Conservation (phyloP, 306 rosid genomes). For the Dryas octopetala region DNA sequence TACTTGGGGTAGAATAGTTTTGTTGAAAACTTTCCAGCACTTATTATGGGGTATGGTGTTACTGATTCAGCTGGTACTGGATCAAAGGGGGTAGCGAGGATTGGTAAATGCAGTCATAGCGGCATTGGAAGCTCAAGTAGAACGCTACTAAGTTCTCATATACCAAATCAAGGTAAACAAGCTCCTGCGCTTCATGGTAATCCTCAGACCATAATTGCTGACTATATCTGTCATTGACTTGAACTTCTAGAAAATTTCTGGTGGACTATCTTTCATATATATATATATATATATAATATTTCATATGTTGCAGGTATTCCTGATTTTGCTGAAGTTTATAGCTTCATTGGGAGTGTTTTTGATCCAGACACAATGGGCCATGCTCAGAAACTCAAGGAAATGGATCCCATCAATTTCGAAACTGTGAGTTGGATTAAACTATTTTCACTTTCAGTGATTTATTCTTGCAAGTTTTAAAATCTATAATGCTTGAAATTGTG, state of each 20-base stretch:
- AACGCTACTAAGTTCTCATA: slow-evolving; percentile 38
- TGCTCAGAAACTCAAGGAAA: slow-evolving; percentile 81
- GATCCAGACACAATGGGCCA: slow-evolving; percentile 79
- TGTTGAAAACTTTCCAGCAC: slow-evolving; percentile 47
- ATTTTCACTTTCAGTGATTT: slow-evolving; percentile 16
- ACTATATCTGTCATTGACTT: neutral
- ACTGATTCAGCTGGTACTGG: slow-evolving; percentile 87
- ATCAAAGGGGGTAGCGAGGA: slow-evolving; percentile 57
- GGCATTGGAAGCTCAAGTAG: slow-evolving; percentile 52
- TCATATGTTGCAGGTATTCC: slow-evolving; percentile 62
- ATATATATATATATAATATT: neutral
- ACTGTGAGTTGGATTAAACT: slow-evolving; percentile 61
- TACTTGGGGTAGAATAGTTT: slow-evolving; percentile 16
- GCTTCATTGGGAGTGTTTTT: slow-evolving; percentile 90
- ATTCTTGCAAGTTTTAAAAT: neutral
- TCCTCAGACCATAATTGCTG: neutral
- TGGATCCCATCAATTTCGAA: slow-evolving; percentile 95
- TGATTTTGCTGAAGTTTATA: slow-evolving; percentile 83
- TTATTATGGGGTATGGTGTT: slow-evolving; percentile 40
- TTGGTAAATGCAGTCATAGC: slow-evolving; percentile 40
- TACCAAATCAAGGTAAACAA: slow-evolving; percentile 55
- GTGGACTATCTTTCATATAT: slow-evolving; percentile 15
- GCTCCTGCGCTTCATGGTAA: slow-evolving; percentile 62
- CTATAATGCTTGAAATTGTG: neutral
- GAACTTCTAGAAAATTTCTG: neutral